phyloP scores from a whole-genome alignment of 768 basidiomycete species.

The Gyrodon lividus region DNA sequence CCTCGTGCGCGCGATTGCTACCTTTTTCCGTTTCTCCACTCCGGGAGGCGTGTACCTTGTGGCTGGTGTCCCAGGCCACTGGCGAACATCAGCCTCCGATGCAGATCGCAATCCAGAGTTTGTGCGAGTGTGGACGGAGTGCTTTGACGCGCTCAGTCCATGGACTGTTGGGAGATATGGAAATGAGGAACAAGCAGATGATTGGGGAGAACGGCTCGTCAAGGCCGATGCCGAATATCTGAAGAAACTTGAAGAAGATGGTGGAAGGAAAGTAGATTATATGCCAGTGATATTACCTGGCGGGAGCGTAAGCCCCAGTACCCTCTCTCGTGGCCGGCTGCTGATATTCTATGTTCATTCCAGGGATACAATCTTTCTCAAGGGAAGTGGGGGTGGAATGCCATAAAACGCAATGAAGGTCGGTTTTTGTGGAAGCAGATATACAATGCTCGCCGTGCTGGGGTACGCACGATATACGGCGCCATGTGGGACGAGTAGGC shows the following conservation, averaged over 20 bases:
- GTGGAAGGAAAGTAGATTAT: conserved; percentile 63
- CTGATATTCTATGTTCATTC: conserved; percentile 5
- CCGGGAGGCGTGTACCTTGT: conserved; percentile 76
- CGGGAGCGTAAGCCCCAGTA: conserved; percentile 59
- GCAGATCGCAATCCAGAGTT: conserved; percentile 69
- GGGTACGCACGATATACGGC: conserved; percentile 68
- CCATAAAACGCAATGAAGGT: conserved; percentile 69
- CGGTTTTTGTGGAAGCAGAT: conserved; percentile 80
- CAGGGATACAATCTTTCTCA: conserved; percentile 72
- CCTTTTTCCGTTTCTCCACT: conserved; percentile 57
- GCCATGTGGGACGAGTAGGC: conserved; percentile 87
- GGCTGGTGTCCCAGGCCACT: conserved; percentile 68
- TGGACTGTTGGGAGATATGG: conserved; percentile 79
- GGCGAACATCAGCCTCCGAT: conserved; percentile 71
- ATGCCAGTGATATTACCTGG: conserved; percentile 84
- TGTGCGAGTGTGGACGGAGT: conserved; percentile 67
- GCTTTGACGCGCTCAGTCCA: conserved; percentile 77
- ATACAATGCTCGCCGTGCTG: conserved; percentile 60
- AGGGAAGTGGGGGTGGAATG: conserved; percentile 73
- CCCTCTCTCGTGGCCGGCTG: neutral
- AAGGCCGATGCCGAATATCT: conserved; percentile 64
- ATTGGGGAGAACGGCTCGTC: conserved; percentile 60
- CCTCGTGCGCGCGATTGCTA: conserved; percentile 51
- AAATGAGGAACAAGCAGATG: conserved; percentile 58
- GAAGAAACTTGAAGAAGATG: conserved; percentile 44